Evolutionary conservation across 2,329 filamentous ascomycete species (phyloP), one percentile per base, ranked within the genome.

Genomic region (Curvularia verruculosa): DNA sequence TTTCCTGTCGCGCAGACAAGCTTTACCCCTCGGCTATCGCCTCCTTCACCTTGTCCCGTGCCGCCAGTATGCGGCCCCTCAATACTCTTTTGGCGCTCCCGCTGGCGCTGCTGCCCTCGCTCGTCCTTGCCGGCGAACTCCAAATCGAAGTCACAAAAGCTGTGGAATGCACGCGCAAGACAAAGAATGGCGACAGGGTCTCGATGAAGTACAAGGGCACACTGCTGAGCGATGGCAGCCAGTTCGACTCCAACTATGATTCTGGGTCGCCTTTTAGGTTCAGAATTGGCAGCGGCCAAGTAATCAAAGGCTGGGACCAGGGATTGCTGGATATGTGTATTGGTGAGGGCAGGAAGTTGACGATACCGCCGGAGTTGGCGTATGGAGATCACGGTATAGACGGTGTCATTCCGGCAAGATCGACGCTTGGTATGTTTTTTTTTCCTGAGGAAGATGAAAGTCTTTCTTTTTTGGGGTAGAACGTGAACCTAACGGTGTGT

Each of bases 291-390:
- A 80, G 80, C 23, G 91, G 92, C 43, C 85, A 89, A 75, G 95
- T 98, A 49, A 99, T 99, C 75, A 88, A 90, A 80, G 94, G 94
- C 73, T 97, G 93, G 94, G 94, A 98, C 70, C 79, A 96, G 74
- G 94, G 94, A 48, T 84, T 98, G 37, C 69, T 95, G 52, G 91
- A 91, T 72, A 97, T 98, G 93, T 98, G 95, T 79, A 89, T 96
- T 68, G 94, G 95, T 61, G 94, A 98, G 83, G 94, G 93, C 83
- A 86, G 78, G 77, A 94, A 86, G 53, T 80, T 99, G 76, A 97
- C 89, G 19, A 95, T 99, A 54, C 92, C 92, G n/a, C 91, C 94
- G 19, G 86, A 88, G 72, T 81, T 89, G 72, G 95, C 87, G 46
- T 99, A 98, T 77, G 95, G 95, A 49, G 81, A 89, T 61, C 83